Percentiles rank a stretch among this genome's conserved stretches.
Evolutionary conservation across 176 grass and related monocot species (phyloP).

Genomic region (Aegilops umbellulata): DNA sequence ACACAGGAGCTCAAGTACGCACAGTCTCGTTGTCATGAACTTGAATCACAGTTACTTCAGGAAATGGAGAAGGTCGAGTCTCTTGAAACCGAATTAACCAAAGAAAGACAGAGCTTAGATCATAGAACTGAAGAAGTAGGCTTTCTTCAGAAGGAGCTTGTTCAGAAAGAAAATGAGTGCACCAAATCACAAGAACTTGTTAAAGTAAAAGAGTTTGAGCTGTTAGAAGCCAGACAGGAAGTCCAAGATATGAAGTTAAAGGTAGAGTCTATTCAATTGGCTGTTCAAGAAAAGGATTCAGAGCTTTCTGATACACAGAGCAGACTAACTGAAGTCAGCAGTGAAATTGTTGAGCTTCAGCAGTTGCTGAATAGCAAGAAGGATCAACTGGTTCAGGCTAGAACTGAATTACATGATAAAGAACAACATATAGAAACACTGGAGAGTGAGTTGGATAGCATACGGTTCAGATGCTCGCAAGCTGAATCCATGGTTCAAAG

Average conservation of each 20-base stretch:
- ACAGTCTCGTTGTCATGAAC: constrained; percentile 42
- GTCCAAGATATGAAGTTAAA: constrained; percentile 75
- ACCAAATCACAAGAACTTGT: constrained; percentile 58
- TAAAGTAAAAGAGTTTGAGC: constrained; percentile 61
- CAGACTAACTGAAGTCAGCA: constrained; percentile 45
- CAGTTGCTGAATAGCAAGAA: constrained; percentile 56
- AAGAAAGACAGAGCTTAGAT: constrained; percentile 63
- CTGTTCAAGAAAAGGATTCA: constrained; percentile 60
- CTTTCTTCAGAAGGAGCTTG: constrained; percentile 63
- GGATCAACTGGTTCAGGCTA: constrained; percentile 49
- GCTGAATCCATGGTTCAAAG: constrained; percentile 53
- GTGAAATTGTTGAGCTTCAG: constrained; percentile 43
- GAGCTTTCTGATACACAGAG: constrained; percentile 54
- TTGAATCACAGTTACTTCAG: constrained; percentile 48
- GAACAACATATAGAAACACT: constrained; percentile 37
- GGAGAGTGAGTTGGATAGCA: constrained; percentile 47
- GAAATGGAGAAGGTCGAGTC: constrained; percentile 53
- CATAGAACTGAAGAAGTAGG: constrained; percentile 58
- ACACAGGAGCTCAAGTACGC: constrained; percentile 47
- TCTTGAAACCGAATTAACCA: constrained; percentile 56
- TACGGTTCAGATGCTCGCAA: constrained; percentile 42
- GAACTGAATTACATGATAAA: constrained; percentile 51
- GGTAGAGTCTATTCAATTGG: constrained; percentile 52
- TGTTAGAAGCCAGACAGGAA: constrained; percentile 66
- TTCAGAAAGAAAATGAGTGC: constrained; percentile 54